Evolutionary conservation across 2,329 filamentous ascomycete genomes (phyloP).

Genomic region (Colletotrichum coccodes): DNA sequence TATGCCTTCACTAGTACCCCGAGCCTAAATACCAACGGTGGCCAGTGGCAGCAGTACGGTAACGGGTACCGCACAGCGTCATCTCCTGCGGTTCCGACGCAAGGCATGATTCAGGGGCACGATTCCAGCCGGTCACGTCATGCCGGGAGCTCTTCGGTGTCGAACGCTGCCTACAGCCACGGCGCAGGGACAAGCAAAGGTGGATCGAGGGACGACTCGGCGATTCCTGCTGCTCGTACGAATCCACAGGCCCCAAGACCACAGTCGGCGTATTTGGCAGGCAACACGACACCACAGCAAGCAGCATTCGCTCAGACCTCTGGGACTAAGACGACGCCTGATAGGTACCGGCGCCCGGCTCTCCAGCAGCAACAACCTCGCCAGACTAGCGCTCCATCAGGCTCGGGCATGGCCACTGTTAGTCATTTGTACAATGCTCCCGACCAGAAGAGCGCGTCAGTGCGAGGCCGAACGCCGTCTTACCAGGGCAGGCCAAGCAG

Average conservation of each 20-base stretch:
- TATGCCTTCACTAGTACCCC: conserved; percentile 82
- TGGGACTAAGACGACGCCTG: conserved; percentile 76
- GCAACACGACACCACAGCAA: conserved; percentile 48
- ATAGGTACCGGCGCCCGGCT: conserved; percentile 81
- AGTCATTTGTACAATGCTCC: conserved; percentile 65
- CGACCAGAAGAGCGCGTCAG: conserved; percentile 27
- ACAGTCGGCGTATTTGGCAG: conserved; percentile 53
- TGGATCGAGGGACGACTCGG: conserved; percentile 64
- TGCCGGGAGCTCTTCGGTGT: conserved; percentile 49
- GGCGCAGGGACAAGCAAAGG: conserved; percentile 46
- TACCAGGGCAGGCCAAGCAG: conserved; percentile 61
- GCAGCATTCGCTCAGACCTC: conserved; percentile 67
- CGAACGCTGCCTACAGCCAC: conserved; percentile 51
- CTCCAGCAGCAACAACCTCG: conserved; percentile 52
- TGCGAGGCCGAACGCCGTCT: conserved; percentile 43
- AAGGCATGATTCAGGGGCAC: conserved; percentile 46
- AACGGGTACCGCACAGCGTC: conserved; percentile 59
- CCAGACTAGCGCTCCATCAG: conserved; percentile 54
- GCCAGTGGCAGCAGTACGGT: conserved; percentile 62
- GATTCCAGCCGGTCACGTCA: conserved; percentile 42
- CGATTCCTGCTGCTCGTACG: conserved; percentile 54
- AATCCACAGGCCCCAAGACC: conserved; percentile 51
- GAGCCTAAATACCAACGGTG: conserved; percentile 65
- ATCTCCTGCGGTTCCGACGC: conserved; percentile 53
- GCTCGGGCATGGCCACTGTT: conserved; percentile 63